Conservation (phyloP, 345 rosid species). For the Sonneratia alba region DNA sequence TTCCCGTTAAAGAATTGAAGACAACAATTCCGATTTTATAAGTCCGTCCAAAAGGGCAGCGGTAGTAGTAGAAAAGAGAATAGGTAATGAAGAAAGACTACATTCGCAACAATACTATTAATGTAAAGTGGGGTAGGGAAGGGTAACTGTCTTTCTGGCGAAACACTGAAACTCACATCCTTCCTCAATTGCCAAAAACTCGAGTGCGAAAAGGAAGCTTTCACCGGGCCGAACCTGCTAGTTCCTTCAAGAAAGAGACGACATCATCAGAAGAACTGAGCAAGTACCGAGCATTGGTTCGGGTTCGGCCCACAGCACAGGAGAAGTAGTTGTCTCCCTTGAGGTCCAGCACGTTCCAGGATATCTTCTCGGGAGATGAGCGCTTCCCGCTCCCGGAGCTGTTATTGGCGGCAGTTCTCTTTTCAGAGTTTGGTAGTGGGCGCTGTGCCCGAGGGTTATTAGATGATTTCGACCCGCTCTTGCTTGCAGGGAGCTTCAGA, state of each 20-base stretch:
- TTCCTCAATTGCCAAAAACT: background rate
- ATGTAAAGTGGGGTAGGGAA: background rate
- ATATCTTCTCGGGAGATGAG: slow-evolving; percentile 62
- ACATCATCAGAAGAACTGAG: slow-evolving; percentile 76
- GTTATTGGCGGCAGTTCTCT: slow-evolving; percentile 27
- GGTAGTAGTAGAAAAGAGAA: background rate
- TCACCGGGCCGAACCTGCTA: slow-evolving; percentile 29
- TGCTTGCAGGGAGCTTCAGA: slow-evolving; percentile 47
- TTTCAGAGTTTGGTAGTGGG: slow-evolving; percentile 42
- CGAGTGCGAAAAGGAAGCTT: background rate
- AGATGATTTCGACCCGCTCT: slow-evolving; percentile 59
- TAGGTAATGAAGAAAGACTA: background rate
- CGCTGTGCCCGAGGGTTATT: slow-evolving; percentile 41
- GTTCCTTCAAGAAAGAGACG: slow-evolving; percentile 54
- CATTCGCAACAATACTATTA: background rate
- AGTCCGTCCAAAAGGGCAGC: background rate
- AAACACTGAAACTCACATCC: background rate
- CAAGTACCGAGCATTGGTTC: slow-evolving; percentile 70
- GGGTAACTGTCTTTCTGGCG: background rate
- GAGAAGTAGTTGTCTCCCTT: slow-evolving; percentile 97
- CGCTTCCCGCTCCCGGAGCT: slow-evolving; percentile 35
- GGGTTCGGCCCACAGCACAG: slow-evolving; percentile 78
- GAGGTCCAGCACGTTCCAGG: slow-evolving; percentile 98
- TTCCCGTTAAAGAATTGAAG: background rate
- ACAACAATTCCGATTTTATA: background rate